Percentiles rank a stretch among this genome's conserved stretches.
phyloP scores from a whole-genome alignment of 2,329 filamentous ascomycete genomes.

The Ceratocystis eucalypticola region DNA sequence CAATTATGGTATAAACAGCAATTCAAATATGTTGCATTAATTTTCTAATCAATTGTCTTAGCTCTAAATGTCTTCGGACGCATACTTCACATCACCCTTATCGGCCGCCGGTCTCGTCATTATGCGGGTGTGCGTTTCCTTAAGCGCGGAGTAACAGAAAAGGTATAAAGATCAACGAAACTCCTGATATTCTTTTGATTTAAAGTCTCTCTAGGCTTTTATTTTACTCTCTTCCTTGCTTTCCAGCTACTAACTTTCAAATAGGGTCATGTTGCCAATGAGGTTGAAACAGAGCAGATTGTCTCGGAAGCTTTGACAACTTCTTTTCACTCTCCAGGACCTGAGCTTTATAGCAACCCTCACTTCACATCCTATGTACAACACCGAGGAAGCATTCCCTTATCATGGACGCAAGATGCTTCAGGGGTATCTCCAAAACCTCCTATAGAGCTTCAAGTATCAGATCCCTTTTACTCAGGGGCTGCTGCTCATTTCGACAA shows the following conservation, averaged over 20 bases:
- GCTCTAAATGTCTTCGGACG: constrained; percentile 69
- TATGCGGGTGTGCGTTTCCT: constrained; percentile 91
- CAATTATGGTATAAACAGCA: neutral
- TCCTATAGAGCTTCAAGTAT: constrained; percentile 86
- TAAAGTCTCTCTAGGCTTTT: neutral
- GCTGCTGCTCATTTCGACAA: constrained; percentile 92
- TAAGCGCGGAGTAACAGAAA: constrained; percentile 86
- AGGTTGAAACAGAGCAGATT: constrained; percentile 97
- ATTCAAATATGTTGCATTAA: constrained; percentile 53
- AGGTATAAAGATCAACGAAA: constrained; percentile 30
- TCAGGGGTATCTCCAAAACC: constrained; percentile 92
- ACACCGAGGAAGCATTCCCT: constrained; percentile 87
- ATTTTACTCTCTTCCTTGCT: neutral
- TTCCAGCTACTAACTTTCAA: constrained; percentile 3
- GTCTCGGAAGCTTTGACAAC: constrained; percentile 90
- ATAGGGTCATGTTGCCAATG: constrained; percentile 84
- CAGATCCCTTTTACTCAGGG: constrained; percentile 89
- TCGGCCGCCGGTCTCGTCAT: constrained; percentile 78
- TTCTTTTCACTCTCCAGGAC: constrained; percentile 85
- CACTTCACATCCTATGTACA: constrained; percentile 94
- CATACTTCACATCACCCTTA: constrained; percentile 81
- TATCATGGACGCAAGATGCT: constrained; percentile 96
- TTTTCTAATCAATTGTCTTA: constrained; percentile 53
- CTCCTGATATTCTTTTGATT: neutral
- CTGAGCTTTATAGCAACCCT: constrained; percentile 71